Base-by-base conservation (phyloP, 169 alveolate genomes). In the Cryptosporidium muris region DNA sequence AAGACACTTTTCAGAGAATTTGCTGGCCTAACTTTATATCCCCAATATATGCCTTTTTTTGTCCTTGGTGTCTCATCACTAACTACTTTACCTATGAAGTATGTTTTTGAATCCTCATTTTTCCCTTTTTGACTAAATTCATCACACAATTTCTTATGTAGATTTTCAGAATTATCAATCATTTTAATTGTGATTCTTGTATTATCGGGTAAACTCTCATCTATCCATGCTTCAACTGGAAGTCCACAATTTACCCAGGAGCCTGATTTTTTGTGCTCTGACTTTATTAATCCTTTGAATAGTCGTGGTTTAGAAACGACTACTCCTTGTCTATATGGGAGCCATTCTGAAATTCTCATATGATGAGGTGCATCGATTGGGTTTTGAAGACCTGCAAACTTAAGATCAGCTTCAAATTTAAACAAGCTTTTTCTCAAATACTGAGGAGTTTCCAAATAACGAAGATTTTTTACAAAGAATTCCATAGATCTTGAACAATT, bases 301-400 rank as follows among this genome's bases (percentile, higher is more conserved):
- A 74, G 9, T 58, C 47, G 54, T 14, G 97, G 97, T 37, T 97
- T 89, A 64, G 91, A 82, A 16, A 94, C 89, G 8, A 89, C 90
- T 40, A 91, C 92, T 36, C 96, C 97, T 90, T 95, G 95, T 66
- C 96, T 81, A 88, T 90, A 94, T 45, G 97, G 97, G 66, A 96
- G 92, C 97, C 97, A 95, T 88, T 97, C 99, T 64, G 92, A 93
- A 16, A 93, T 92, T 62, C 98, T 91, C 68, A 98, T 90, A 89
- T 98, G 99, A 89, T 98, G 99, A 51, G 99, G 99, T 12, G 99
- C 98, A 89, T 97, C 99, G 49, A 98, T 92, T 2, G 99, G 99
- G 88, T 97, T 97, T 95, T 96, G 97, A 52, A 97, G 88, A 42
- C 99, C 99, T 60, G 99, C 95, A 82, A 91, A 93, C 63, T 95